Evolutionary conservation across 768 basidiomycete genomes (phyloP).

Genomic region (Roridomyces roridus): DNA sequence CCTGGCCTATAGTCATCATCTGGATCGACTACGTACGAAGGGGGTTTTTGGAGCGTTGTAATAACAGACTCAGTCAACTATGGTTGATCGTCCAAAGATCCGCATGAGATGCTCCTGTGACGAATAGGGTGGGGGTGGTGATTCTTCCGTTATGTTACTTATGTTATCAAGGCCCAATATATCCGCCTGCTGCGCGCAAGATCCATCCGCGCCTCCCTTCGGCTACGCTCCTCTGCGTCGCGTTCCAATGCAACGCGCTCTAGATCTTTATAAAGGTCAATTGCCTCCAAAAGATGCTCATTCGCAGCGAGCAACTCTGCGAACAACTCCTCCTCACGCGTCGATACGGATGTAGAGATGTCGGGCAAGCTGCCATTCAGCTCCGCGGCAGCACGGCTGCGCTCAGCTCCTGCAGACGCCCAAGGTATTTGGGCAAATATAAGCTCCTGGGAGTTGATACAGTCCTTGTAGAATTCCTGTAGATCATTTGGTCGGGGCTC

Average conservation of each 20-base stretch:
- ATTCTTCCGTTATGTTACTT: too few relatives aligned
- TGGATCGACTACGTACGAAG: too few relatives aligned
- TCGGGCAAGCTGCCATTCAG: conserved; percentile 34
- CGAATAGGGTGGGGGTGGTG: too few relatives aligned
- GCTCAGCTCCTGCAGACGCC: conserved; percentile 85
- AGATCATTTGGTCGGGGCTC: conserved; percentile 7
- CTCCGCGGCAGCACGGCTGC: conserved; percentile 28
- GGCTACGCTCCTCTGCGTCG: conserved; percentile 11
- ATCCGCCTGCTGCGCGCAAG: too few relatives aligned
- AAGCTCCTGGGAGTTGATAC: conserved; percentile 82
- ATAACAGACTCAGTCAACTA: too few relatives aligned
- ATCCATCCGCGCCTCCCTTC: conserved; percentile 48
- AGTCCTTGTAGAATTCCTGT: conserved; percentile 86
- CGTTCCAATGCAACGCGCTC: conserved; percentile 7
- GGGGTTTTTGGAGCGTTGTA: too few relatives aligned
- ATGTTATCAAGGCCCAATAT: too few relatives aligned
- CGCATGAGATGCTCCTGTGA: too few relatives aligned
- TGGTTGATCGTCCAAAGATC: too few relatives aligned
- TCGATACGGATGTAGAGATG: conserved; percentile 54
- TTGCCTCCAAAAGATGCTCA: conserved; percentile 10
- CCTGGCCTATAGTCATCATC: too few relatives aligned
- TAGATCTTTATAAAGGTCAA: conserved; percentile 12
- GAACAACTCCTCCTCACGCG: conserved; percentile 33
- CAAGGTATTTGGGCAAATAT: conserved; percentile 89
- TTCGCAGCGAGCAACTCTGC: conserved; percentile 7